Evolutionary conservation across 1,284 basidiomycete genomes (phyloP), one percentile per base, ranked within the genome.

Genomic region (Acaromyces ingoldii): DNA sequence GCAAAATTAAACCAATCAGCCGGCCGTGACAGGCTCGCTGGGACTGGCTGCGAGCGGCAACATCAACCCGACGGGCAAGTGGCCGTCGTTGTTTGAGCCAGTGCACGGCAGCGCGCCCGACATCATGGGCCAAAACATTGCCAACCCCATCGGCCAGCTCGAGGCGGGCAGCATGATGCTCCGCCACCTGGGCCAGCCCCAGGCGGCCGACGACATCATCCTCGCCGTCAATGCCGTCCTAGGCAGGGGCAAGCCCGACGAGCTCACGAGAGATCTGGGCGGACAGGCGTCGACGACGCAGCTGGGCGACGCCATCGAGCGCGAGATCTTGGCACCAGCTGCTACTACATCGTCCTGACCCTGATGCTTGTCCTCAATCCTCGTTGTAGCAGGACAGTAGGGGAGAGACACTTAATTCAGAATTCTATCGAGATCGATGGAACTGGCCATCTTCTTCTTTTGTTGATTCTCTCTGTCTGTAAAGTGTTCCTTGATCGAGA

Each of bases 131-230:
- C 55, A 54, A 38, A 60, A 54, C 0, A 55, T 72, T 61, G 69
- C 76, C 15, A 78, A 77, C 53, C 77, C 76, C 1, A 69, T 78
- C 38, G 76, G 65, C 0, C 81, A 81, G 77, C 81, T 84, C 55
- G 83, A 82, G 82, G 79, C 81, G 0, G 81, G 80, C 5, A 78
- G 80, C 55, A 81, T 82, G 80, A 82, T 83, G 80, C 62, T 83
- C 50, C 76, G 80, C 43, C 77, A 81, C 70, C 72, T 82, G 7
- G 81, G 81, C 6, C 79, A 81, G 68, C 77, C 76, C 48, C 76
- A 80, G 30, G 82, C 81, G 0, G 81, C 81, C 3, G 73, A 74
- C 4, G 75, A 69, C n/a, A 67, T 83, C 65, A 79, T 83, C 77
- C 29, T 62, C 15, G 82, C 82, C 0, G 81, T 83, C 48, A 81